Percentiles rank a stretch among this genome's conserved stretches.
These are phyloP conservation scores for Stereum hirsutum DNA, from an alignment of 1,284 basidiomycete species.

Conservation along the genomic window DNA sequence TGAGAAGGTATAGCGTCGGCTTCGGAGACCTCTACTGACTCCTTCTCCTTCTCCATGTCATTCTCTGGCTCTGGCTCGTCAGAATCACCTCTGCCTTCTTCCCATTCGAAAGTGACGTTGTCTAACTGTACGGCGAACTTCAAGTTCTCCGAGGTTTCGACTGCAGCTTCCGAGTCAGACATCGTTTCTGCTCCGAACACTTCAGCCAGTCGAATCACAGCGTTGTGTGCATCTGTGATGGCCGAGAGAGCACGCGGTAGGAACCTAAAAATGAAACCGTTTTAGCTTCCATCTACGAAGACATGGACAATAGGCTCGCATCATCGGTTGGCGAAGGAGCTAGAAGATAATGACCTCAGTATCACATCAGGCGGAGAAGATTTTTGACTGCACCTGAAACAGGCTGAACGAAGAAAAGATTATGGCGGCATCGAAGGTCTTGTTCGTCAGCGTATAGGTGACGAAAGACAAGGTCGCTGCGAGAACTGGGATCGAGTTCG, in stretches of 20 bases:
- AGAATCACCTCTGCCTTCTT: slow-evolving; percentile 33
- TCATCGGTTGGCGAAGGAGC: slow-evolving; percentile 66
- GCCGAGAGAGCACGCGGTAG: slow-evolving; percentile 47
- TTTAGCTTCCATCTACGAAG: neutral
- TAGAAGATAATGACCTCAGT: slow-evolving; percentile 70
- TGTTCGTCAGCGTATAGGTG: slow-evolving; percentile 50
- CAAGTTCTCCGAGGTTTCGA: slow-evolving; percentile 38
- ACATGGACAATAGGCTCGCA: slow-evolving; percentile 32
- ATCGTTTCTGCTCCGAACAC: slow-evolving; percentile 77
- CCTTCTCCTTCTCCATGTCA: neutral
- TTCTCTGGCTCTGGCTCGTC: slow-evolving; percentile 19
- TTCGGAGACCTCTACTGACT: neutral
- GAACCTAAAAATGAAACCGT: too few relatives aligned
- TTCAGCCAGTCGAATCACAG: slow-evolving; percentile 54
- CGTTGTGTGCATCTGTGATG: slow-evolving; percentile 74
- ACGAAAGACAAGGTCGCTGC: slow-evolving; percentile 73
- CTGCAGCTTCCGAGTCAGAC: slow-evolving; percentile 31
- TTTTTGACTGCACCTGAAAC: slow-evolving; percentile 38
- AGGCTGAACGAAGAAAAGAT: slow-evolving; percentile 67
- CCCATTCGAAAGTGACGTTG: slow-evolving; percentile 78
- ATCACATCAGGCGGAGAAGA: slow-evolving; percentile 57
- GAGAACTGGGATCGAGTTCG: slow-evolving; percentile 52
- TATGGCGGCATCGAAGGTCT: slow-evolving; percentile 49
- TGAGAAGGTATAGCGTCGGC: neutral
- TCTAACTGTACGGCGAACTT: slow-evolving; percentile 56